These are phyloP conservation scores for Elongisporangium anandrum DNA, from an alignment of 352 stramenopile species.

Conservation along the genomic window DNA sequence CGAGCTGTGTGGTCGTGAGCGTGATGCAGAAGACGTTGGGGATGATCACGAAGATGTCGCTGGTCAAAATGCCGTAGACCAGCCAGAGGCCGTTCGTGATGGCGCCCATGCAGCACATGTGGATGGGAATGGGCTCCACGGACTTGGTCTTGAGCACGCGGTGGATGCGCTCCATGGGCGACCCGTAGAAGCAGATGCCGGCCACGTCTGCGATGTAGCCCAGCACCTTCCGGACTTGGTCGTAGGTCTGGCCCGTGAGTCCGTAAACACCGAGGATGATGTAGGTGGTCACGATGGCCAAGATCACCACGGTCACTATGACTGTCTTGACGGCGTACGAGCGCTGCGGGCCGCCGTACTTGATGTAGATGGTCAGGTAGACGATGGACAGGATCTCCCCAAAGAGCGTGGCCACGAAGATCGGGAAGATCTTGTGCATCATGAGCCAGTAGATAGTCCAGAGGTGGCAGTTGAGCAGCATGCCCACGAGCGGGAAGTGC, in stretches of 20 bases:
- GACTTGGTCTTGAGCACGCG: slow-evolving; percentile 37
- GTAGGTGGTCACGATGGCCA: slow-evolving; percentile 33
- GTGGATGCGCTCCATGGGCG: slow-evolving; percentile 32
- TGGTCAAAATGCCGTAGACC: slow-evolving; percentile 9
- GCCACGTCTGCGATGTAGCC: slow-evolving; percentile 24
- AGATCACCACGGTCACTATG: slow-evolving; percentile 7
- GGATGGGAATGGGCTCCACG: slow-evolving; percentile 45
- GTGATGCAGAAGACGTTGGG: slow-evolving; percentile 27
- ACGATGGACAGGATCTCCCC: slow-evolving; percentile 11
- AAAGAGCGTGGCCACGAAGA: slow-evolving; percentile 17
- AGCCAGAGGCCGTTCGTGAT: slow-evolving; percentile 40
- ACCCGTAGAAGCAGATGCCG: slow-evolving; percentile 37
- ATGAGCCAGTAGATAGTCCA: slow-evolving; percentile 22
- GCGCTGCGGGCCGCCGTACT: background rate
- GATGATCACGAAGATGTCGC: slow-evolving; percentile 27
- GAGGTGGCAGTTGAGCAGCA: slow-evolving; percentile 18
- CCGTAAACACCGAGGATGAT: slow-evolving; percentile 24
- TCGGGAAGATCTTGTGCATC: slow-evolving; percentile 20
- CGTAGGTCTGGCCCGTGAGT: slow-evolving; percentile 23
- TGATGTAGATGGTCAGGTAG: slow-evolving; percentile 10
- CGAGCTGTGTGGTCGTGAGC: slow-evolving; percentile 21
- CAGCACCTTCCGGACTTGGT: slow-evolving; percentile 18
- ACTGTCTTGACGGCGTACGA: background rate
- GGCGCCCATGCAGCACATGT: slow-evolving; percentile 37
- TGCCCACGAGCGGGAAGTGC: slow-evolving; percentile 19